phyloP scores from a whole-genome alignment of 2,329 filamentous ascomycete genomes.

The Trichoderma guizhouense region DNA sequence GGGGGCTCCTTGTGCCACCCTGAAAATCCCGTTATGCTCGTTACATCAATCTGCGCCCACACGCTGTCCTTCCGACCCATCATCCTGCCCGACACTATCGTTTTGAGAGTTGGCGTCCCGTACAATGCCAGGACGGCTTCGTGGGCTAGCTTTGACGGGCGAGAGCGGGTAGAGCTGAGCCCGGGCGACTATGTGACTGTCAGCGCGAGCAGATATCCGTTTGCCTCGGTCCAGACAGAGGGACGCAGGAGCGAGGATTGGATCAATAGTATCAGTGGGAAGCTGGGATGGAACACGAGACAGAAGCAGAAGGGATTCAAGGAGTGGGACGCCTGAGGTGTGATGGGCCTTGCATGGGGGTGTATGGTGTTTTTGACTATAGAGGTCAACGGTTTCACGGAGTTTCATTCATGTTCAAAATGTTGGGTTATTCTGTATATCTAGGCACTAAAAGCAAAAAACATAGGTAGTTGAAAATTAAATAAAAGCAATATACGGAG shows the following conservation, averaged over 20 bases:
- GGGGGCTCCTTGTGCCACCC: constrained; percentile 95
- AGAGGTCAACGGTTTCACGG: not conserved
- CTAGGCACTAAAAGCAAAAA: not conserved
- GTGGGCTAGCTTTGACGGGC: constrained; percentile 97
- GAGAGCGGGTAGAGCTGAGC: constrained; percentile 75
- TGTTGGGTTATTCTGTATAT: not conserved
- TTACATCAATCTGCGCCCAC: constrained; percentile 92
- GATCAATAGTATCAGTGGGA: constrained; percentile 76
- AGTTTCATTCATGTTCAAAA: not conserved
- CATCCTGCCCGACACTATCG: constrained; percentile 92
- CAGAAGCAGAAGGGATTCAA: constrained; percentile 68
- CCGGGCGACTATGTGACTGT: constrained; percentile 84
- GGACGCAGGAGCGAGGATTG: constrained; percentile 71
- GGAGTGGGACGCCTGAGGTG: constrained; percentile 41
- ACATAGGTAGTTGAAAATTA: not conserved
- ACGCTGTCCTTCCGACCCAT: constrained; percentile 95
- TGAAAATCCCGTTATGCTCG: constrained; percentile 91
- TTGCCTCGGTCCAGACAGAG: constrained; percentile 70
- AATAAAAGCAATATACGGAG: not conserved
- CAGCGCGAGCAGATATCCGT: constrained; percentile 75
- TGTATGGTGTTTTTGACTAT: not conserved
- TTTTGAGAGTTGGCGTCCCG: constrained; percentile 87
- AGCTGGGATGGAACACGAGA: constrained; percentile 77
- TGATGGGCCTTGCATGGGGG: not conserved
- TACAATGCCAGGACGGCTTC: constrained; percentile 85